phyloP scores from a whole-genome alignment of 345 rosid species.

The Raphanus sativus region DNA sequence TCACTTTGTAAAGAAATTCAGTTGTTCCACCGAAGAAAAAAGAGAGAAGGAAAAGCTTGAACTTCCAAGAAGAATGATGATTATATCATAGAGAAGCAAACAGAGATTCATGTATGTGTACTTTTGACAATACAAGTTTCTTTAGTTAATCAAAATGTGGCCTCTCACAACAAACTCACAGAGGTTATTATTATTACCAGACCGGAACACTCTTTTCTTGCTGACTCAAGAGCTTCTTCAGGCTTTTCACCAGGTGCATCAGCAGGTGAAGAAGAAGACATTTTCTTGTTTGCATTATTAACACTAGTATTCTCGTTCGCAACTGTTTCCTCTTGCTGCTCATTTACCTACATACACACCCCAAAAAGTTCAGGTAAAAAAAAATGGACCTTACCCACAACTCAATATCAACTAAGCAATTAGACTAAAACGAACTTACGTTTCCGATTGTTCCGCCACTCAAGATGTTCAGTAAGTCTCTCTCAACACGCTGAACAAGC shows the following conservation, averaged over 20 bases:
- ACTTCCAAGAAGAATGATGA: slow-evolving; percentile 55
- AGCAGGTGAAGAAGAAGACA: slow-evolving; percentile 40
- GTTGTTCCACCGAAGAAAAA: slow-evolving; percentile 56
- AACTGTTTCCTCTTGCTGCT: slow-evolving; percentile 66
- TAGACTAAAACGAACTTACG: slow-evolving; percentile 36
- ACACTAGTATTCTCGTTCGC: slow-evolving; percentile 46
- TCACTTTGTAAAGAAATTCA: slow-evolving; percentile 68
- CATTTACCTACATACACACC: slow-evolving; percentile 43
- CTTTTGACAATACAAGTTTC: not conserved
- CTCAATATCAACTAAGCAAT: not conserved
- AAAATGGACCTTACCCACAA: not conserved
- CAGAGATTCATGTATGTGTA: slow-evolving; percentile 76
- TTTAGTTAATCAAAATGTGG: too few species aligned
- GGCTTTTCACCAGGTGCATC: slow-evolving; percentile 53
- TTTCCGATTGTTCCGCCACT: slow-evolving; percentile 78
- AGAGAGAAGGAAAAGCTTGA: slow-evolving; percentile 36
- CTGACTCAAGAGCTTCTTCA: slow-evolving; percentile 49
- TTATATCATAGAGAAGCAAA: slow-evolving; percentile 35
- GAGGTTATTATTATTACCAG: not conserved
- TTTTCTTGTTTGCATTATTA: slow-evolving; percentile 50
- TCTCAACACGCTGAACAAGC: slow-evolving; percentile 88
- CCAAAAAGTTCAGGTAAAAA: not conserved
- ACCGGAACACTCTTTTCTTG: not conserved
- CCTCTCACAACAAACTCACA: too few species aligned
- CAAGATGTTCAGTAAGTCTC: slow-evolving; percentile 86